Percentiles rank a stretch among this genome's conserved stretches.
phyloP scores from a whole-genome alignment of 2,329 filamentous ascomycete genomes.

The Penicillium sp. region DNA sequence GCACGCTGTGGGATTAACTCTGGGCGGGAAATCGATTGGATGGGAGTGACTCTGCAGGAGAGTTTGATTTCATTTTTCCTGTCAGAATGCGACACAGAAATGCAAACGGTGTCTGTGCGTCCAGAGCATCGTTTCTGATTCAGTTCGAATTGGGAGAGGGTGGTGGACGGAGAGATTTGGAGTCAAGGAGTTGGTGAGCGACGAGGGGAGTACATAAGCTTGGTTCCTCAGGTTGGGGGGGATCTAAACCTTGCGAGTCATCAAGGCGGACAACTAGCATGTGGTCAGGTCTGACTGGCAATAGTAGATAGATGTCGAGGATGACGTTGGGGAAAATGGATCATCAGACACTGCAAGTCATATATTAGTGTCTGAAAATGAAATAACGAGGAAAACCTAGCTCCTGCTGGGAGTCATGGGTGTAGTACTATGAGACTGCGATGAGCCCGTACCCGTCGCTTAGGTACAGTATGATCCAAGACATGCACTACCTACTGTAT shows the following conservation, averaged over 20 bases:
- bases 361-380: too few relatives aligned
- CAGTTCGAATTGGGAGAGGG: background rate
- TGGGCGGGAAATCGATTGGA: constrained; percentile 24
- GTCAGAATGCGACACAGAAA: background rate
- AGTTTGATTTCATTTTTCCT: background rate
- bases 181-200: background rate
- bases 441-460: too few relatives aligned
- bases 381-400: background rate
- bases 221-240: background rate
- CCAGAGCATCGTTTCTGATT: constrained; percentile 3
- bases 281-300: background rate
- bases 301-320: too few relatives aligned
- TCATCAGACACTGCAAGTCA: background rate
- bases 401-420: background rate
- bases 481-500: background rate
- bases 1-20: constrained; percentile 11
- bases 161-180: background rate
- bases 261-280: background rate
- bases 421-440: background rate
- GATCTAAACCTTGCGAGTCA: background rate
- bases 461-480: background rate
- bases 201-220: background rate
- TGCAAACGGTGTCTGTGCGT: constrained; percentile 24
- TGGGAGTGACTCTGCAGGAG: constrained; percentile 9
- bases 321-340: background rate